A percentile compares a stretch with the other conserved stretches of the same genome.
phyloP scores from a whole-genome alignment of 2,329 filamentous ascomycete species.

The Eutypa lata region DNA sequence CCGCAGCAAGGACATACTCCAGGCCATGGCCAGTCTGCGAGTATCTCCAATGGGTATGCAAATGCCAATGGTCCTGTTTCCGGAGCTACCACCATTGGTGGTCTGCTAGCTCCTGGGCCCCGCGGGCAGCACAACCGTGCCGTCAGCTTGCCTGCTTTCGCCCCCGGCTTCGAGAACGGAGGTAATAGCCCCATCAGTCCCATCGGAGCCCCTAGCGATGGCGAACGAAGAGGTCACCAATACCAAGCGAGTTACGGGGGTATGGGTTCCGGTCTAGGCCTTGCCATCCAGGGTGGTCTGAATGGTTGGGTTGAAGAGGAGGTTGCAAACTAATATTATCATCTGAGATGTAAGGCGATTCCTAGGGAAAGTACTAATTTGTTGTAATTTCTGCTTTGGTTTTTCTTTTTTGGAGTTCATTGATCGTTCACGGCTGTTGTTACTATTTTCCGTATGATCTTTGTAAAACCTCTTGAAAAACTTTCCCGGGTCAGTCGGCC shows the following conservation, averaged over 20 bases:
- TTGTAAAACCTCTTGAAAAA: constrained; percentile 30
- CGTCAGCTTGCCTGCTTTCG: constrained; percentile 78
- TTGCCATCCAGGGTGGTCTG: constrained; percentile 61
- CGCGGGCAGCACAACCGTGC: constrained; percentile 71
- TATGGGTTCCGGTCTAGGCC: constrained; percentile 57
- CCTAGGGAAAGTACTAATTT: constrained; percentile 34
- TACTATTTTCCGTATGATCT: constrained; percentile 27
- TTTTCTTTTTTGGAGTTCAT: constrained; percentile 24
- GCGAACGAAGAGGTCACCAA: constrained; percentile 61
- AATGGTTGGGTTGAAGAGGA: constrained; percentile 69
- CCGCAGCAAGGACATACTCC: constrained; percentile 59
- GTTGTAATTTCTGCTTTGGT: constrained; percentile 38
- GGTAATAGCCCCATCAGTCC: constrained; percentile 49
- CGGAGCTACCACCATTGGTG: constrained; percentile 68
- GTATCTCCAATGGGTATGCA: constrained; percentile 62
- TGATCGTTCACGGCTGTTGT: constrained; percentile 21
- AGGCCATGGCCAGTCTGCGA: constrained; percentile 64
- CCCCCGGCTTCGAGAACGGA: constrained; percentile 61
- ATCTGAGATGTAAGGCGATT: constrained; percentile 7
- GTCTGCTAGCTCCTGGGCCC: constrained; percentile 68
- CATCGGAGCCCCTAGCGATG: constrained; percentile 44
- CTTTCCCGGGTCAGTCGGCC: constrained; percentile 24
- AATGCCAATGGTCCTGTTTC: constrained; percentile 49
- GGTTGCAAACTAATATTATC: constrained; percentile 50
- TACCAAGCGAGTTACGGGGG: constrained; percentile 63